phyloP scores from a whole-genome alignment of 768 basidiomycete species.

The Boletus pseudo-olivaceus region DNA sequence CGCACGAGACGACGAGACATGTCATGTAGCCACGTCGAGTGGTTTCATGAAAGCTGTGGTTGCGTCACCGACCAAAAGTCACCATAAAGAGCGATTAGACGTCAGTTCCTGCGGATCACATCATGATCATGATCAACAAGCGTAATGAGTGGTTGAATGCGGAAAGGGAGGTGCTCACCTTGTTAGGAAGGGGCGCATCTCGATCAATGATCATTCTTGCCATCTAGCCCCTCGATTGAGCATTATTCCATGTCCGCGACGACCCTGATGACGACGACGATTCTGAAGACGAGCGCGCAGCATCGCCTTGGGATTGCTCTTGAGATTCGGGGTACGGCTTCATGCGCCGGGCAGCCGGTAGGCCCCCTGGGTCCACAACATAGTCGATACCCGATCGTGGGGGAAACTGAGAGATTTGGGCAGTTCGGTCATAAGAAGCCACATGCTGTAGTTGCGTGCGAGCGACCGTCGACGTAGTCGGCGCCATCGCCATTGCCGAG shows the following conservation, averaged over 20 bases:
- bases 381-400: slow-evolving; percentile 18
- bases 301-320: neutral
- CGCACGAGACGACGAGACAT: neutral
- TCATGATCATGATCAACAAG: neutral
- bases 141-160: neutral
- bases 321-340: slow-evolving; percentile 1
- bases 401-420: neutral
- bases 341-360: slow-evolving; percentile 10
- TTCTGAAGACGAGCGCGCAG: slow-evolving; percentile 2
- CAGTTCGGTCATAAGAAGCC: slow-evolving; percentile 9
- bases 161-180: neutral
- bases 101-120: neutral
- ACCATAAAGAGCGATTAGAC: neutral
- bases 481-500: neutral
- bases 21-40: neutral
- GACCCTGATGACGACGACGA: slow-evolving; percentile 22
- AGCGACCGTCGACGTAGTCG: neutral
- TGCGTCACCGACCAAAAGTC: neutral
- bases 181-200: neutral
- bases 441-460: neutral
- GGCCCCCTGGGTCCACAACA: neutral
- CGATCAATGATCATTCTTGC: slow-evolving; percentile 4
- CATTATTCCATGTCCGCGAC: slow-evolving; percentile 18
- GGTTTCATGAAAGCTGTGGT: neutral
- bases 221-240: slow-evolving; percentile 7